Evolutionary conservation across 2,329 filamentous ascomycete genomes (phyloP), one percentile per base, ranked within the genome.

Genomic region (Emmonsiellopsis sp.): DNA sequence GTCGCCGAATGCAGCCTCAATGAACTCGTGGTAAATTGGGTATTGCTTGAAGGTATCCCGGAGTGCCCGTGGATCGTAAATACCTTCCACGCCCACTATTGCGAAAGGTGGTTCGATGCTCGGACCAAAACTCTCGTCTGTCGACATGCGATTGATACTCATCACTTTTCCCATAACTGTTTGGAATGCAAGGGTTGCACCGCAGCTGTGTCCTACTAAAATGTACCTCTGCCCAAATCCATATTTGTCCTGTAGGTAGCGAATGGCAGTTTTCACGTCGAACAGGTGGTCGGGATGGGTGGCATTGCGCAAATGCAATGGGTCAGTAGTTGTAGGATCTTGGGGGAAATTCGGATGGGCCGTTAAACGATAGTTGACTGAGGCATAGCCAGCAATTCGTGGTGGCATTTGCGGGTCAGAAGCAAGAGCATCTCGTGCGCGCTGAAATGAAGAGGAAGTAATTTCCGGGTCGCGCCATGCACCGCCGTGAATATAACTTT

Each of bases 391-490:
- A 2, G 63, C 58, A 48, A 76, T 69, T 31, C 46, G 56, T 2
- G 59, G 55, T 13, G 56, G 55, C 17, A 53, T 54, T 34, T 37
- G 37, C 2, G 51, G 33, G 6, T 37, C 49, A 33, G 57, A 57
- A 31, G 68, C 64, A 9, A 74, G 64, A 42, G 63, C 56, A 1
- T 63, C 60, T 34, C 68, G 59, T 2, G 73, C 66, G 4, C 65
- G 63, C 7, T 64, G 56, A 56, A 76, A 71, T 1, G 64, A 63
- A 6, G 58, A 52, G 3, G 69, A 62, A 10, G 68, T 70, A 39
- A 72, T 63, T 9, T 59, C 62, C 49, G 74, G 73, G 56, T 77
- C 74, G 43, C 74, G 69, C 70, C 74, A 77, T 58, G 73, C 75
- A 52, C 74, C 74, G 43, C 74, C 74, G 58, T 77, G 74, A 54